Evolutionary conservation across 331 rosid species (phyloP).

Genomic region (Cydonia oblonga): DNA sequence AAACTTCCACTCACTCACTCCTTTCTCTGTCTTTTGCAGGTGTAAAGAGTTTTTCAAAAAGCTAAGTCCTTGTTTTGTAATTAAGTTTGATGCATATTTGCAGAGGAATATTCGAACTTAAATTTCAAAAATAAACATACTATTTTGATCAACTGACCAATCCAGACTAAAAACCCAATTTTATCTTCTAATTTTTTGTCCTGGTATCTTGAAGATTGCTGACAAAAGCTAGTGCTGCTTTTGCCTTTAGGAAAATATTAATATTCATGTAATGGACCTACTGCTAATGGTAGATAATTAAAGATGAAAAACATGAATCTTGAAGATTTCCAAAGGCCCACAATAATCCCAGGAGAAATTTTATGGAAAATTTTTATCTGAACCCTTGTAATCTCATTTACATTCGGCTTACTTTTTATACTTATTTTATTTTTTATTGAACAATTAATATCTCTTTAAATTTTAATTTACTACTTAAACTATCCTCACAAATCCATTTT

Average conservation of each 20-base stretch:
- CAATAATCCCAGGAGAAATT: background rate
- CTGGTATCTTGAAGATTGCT: background rate
- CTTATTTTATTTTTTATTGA: too few relatives aligned
- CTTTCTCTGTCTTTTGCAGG: background rate
- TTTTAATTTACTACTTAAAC: too few relatives aligned
- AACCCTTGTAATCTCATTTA: too few relatives aligned
- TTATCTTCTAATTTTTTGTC: background rate
- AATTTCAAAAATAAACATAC: fast-evolving
- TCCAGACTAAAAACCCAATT: background rate
- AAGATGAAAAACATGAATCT: background rate
- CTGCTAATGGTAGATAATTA: too few relatives aligned
- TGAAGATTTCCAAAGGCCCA: constrained; percentile 10
- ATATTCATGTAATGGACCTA: too few relatives aligned
- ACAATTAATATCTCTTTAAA: too few relatives aligned
- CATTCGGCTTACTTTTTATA: too few relatives aligned
- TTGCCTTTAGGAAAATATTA: background rate
- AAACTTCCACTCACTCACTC: background rate
- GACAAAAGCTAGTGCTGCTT: background rate
- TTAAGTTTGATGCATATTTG: background rate
- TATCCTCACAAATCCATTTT: too few relatives aligned
- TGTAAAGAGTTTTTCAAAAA: background rate
- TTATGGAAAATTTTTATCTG: too few relatives aligned
- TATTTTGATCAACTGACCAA: too few relatives aligned
- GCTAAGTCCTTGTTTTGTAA: background rate
- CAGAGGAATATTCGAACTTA: too few relatives aligned